Evolutionary conservation across 306 rosid species (phyloP).

Genomic region (Vicia villosa): DNA sequence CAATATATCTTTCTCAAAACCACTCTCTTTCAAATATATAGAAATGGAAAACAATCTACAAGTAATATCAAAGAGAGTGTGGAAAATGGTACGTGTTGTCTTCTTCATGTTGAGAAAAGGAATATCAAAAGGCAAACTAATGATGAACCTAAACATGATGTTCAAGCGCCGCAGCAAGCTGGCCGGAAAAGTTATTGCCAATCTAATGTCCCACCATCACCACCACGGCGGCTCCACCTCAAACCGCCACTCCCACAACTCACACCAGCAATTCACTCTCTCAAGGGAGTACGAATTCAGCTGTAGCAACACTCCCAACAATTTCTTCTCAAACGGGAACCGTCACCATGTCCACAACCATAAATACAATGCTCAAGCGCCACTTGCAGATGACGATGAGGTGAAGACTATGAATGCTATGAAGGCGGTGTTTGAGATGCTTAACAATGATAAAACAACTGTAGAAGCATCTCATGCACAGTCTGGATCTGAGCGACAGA

Average conservation of each 20-base stretch:
- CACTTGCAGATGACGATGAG: constrained; percentile 58
- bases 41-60: too few relatives aligned
- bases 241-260: background rate
- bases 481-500: too few relatives aligned
- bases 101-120: background rate
- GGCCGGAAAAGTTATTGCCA: too few relatives aligned
- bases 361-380: constrained; percentile 49
- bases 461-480: constrained; percentile 53
- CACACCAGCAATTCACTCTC: background rate
- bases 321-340: constrained; percentile 43
- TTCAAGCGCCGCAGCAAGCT: too few relatives aligned
- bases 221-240: too few relatives aligned
- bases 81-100: background rate
- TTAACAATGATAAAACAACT: constrained; percentile 30
- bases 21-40: too few relatives aligned
- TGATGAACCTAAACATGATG: background rate
- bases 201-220: too few relatives aligned
- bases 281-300: constrained; percentile 85
- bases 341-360: constrained; percentile 40
- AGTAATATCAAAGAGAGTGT: too few relatives aligned
- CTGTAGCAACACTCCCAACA: constrained; percentile 79
- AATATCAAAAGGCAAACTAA: background rate
- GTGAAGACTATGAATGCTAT: constrained; percentile 38
- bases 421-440: constrained; percentile 55
- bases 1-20: too few relatives aligned